Percentiles rank a stretch among this genome's conserved stretches.
Evolutionary conservation across 2,329 filamentous ascomycete species (phyloP).

Genomic region (Zymoseptoria ardabiliae): DNA sequence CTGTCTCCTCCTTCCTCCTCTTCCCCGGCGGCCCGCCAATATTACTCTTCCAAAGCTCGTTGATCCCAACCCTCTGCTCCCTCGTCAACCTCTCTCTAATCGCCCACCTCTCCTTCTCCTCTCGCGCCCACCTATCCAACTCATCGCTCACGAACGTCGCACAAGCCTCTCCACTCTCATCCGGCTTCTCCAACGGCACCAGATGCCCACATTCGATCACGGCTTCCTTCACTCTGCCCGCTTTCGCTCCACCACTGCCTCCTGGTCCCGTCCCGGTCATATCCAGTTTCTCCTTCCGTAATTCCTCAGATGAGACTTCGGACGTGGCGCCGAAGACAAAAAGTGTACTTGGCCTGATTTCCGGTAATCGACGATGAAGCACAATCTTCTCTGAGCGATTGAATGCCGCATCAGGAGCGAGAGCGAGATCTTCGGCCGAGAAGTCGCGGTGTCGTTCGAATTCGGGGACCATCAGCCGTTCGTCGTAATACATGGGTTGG

Average conservation of each 20-base stretch:
- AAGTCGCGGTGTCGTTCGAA: conserved; percentile 2
- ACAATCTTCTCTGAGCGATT: not conserved
- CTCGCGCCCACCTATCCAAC: not conserved
- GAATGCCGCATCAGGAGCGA: not conserved
- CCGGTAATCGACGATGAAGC: not conserved
- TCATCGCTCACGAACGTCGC: not conserved
- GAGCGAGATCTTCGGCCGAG: not conserved
- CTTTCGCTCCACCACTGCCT: conserved; percentile 55
- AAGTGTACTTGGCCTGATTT: not conserved
- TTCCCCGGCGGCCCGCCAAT: not conserved
- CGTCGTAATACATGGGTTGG: conserved; percentile 4
- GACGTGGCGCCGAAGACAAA: not conserved
- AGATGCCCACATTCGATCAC: conserved; percentile 64
- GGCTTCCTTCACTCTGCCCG: conserved; percentile 59
- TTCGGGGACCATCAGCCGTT: conserved; percentile 1
- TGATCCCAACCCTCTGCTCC: conserved; percentile 5
- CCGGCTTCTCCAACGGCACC: conserved; percentile 69
- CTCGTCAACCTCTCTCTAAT: not conserved
- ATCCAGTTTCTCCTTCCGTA: conserved; percentile 38
- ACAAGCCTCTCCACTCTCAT: conserved; percentile 50
- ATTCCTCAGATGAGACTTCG: not conserved
- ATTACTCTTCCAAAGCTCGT: conserved; percentile 2
- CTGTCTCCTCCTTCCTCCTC: not conserved
- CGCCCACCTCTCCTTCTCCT: conserved; percentile 1
- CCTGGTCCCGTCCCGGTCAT: conserved; percentile 55